A percentile compares a stretch with the other conserved stretches of the same genome.
Conservation (phyloP, 2,329 filamentous ascomycete species). For the Orbilia ellipsospora region DNA sequence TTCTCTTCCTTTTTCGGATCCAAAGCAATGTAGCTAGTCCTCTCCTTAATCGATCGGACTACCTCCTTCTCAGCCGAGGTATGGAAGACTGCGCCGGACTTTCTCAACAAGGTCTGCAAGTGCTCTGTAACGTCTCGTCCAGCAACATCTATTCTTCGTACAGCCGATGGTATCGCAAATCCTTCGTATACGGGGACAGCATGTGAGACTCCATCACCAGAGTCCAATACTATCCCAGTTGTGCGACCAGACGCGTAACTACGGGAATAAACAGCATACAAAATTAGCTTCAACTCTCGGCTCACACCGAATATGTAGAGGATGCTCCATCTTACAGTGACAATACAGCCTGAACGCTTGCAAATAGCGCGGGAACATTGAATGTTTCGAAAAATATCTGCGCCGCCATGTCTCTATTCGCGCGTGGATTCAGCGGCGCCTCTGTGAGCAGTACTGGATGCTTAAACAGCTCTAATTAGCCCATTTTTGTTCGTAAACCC, state of each 20-base stretch:
- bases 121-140: constrained; percentile 96
- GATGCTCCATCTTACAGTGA: constrained; percentile 71
- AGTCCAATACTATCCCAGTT: constrained; percentile 93
- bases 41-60: constrained; percentile 97
- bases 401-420: constrained; percentile 94
- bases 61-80: constrained; percentile 99
- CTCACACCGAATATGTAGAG: neutral
- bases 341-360: constrained; percentile 94
- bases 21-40: constrained; percentile 86
- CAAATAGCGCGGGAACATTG: constrained; percentile 96
- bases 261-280: constrained; percentile 1
- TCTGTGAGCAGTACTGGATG: constrained; percentile 97
- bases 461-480: constrained; percentile 64
- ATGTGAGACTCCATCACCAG: constrained; percentile 95
- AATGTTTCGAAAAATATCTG: constrained; percentile 99
- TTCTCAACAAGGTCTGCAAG: constrained; percentile 87
- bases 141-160: constrained; percentile 94
- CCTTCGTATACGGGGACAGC: constrained; percentile 98
- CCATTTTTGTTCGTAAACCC: constrained; percentile 21
- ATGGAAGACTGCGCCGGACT: constrained; percentile 93
- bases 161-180: constrained; percentile 95
- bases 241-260: constrained; percentile 87
- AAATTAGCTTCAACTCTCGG: neutral
- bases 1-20: constrained; percentile 96
- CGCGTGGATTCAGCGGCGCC: constrained; percentile 91